Evolutionary conservation across 306 rosid genomes (phyloP).

Genomic region (Hippophae tibetana): DNA sequence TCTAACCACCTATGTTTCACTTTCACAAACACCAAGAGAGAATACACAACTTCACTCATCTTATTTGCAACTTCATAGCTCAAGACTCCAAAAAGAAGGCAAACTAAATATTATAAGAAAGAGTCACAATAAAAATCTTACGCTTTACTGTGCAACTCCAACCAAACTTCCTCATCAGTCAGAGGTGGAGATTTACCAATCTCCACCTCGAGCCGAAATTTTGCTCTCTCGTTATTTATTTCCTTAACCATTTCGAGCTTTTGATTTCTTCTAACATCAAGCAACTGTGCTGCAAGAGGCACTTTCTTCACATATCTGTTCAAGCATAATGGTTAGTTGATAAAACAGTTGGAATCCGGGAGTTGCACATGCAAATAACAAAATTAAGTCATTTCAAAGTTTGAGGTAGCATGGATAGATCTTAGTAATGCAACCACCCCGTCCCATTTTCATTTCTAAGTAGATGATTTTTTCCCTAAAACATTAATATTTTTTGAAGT

Average conservation of each 20-base stretch:
- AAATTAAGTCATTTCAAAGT: not conserved
- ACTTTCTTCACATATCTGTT: conserved; percentile 88
- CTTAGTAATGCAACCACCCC: too few relatives aligned
- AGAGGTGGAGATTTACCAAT: conserved; percentile 98
- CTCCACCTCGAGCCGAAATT: conserved; percentile 73
- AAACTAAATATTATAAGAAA: not conserved
- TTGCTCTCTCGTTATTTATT: conserved; percentile 51
- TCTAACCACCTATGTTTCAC: too few relatives aligned
- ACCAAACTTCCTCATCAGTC: conserved; percentile 73
- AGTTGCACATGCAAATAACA: not conserved
- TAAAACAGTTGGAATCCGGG: not conserved
- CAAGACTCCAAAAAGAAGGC: too few relatives aligned
- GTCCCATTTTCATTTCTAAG: too few relatives aligned
- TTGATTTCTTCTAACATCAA: conserved; percentile 84
- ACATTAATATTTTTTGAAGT: too few relatives aligned
- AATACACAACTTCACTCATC: too few relatives aligned
- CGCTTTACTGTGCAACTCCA: conserved; percentile 83
- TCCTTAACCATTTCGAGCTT: conserved; percentile 74
- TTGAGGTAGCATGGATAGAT: too few relatives aligned
- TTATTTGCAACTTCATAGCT: too few relatives aligned
- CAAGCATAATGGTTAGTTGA: conserved; percentile 12
- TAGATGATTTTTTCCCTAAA: too few relatives aligned
- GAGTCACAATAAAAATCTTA: conserved; percentile 22
- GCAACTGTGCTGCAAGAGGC: conserved; percentile 89
- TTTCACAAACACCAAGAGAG: too few relatives aligned